These are phyloP conservation scores for Serendipita vermifera DNA, from an alignment of 768 basidiomycete species.

Conservation along the genomic window DNA sequence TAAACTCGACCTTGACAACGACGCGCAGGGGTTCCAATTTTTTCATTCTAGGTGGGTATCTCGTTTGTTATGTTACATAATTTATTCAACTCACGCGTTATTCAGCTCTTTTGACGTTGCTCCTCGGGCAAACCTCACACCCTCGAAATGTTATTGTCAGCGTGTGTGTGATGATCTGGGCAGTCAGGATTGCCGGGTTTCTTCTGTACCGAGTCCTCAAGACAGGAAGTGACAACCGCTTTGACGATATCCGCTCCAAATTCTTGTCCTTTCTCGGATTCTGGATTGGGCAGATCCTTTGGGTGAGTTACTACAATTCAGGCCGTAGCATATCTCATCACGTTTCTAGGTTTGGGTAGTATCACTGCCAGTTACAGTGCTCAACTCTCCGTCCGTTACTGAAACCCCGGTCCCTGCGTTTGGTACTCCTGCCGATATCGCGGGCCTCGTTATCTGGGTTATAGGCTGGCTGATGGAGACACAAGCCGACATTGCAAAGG, in stretches of 20 bases:
- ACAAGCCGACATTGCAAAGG: slow-evolving; percentile 47
- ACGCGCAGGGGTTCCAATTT: slow-evolving; percentile 45
- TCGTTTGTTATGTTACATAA: background rate
- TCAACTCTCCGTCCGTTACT: slow-evolving; percentile 56
- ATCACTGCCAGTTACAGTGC: slow-evolving; percentile 47
- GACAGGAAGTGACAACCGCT: slow-evolving; percentile 50
- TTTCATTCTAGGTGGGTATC: slow-evolving; percentile 40
- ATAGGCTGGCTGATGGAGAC: slow-evolving; percentile 47
- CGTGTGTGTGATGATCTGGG: slow-evolving; percentile 57
- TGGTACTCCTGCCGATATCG: slow-evolving; percentile 50
- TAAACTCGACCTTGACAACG: background rate
- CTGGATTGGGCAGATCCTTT: slow-evolving; percentile 40
- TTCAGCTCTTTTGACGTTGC: slow-evolving; percentile 46
- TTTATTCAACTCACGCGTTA: background rate
- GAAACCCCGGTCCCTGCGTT: slow-evolving; percentile 45
- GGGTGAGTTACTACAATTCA: slow-evolving; percentile 30
- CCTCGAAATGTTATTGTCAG: slow-evolving; percentile 44
- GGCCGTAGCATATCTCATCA: slow-evolving; percentile 16
- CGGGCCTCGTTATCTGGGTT: slow-evolving; percentile 47
- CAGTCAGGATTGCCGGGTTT: slow-evolving; percentile 46
- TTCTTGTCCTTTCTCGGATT: slow-evolving; percentile 52
- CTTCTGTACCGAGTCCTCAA: slow-evolving; percentile 57
- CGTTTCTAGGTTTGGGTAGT: slow-evolving; percentile 41
- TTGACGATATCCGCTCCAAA: slow-evolving; percentile 51
- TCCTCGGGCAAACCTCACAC: slow-evolving; percentile 47